A percentile compares a stretch with the other conserved stretches of the same genome.
Conservation (phyloP, 441 rosid species). For the Biscutella laevigata region DNA sequence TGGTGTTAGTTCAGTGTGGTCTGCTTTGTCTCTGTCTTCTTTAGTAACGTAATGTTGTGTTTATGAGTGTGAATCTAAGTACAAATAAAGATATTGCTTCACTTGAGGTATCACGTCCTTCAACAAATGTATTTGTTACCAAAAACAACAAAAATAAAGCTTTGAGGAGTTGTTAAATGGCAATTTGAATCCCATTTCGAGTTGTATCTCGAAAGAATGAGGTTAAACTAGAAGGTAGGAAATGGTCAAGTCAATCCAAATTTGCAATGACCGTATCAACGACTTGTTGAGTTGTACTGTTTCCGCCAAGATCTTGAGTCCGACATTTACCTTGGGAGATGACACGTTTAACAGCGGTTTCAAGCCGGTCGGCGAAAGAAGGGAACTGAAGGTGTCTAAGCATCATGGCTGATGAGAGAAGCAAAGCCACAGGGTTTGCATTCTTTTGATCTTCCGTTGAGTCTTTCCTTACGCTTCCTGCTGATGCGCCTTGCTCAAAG, state of each 20-base stretch:
- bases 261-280: slow-evolving; percentile 47
- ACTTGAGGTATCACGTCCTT: too few relatives aligned
- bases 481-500: slow-evolving; percentile 98
- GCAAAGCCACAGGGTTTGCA: slow-evolving; percentile 90
- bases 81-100: slow-evolving; percentile 12
- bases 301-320: slow-evolving; percentile 87
- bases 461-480: slow-evolving; percentile 85
- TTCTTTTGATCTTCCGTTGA: slow-evolving; percentile 50
- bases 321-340: slow-evolving; percentile 54
- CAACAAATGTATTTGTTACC: too few relatives aligned
- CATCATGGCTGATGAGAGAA: slow-evolving; percentile 98
- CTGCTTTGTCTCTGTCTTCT: slow-evolving; percentile 23
- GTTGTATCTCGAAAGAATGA: too few relatives aligned
- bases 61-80: slow-evolving; percentile 12
- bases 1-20: slow-evolving; percentile 17
- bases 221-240: background rate
- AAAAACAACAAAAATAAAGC: too few relatives aligned
- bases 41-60: slow-evolving; percentile 5
- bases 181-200: too few relatives aligned
- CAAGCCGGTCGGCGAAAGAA: slow-evolving; percentile 82
- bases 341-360: slow-evolving; percentile 73
- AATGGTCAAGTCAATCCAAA: slow-evolving; percentile 22
- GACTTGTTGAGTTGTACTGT: slow-evolving; percentile 69
- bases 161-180: too few relatives aligned
- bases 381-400: slow-evolving; percentile 92